Evolutionary conservation across 2,329 filamentous ascomycete species (phyloP), one percentile per base, ranked within the genome.

Genomic region (Fusarium oxysporum): DNA sequence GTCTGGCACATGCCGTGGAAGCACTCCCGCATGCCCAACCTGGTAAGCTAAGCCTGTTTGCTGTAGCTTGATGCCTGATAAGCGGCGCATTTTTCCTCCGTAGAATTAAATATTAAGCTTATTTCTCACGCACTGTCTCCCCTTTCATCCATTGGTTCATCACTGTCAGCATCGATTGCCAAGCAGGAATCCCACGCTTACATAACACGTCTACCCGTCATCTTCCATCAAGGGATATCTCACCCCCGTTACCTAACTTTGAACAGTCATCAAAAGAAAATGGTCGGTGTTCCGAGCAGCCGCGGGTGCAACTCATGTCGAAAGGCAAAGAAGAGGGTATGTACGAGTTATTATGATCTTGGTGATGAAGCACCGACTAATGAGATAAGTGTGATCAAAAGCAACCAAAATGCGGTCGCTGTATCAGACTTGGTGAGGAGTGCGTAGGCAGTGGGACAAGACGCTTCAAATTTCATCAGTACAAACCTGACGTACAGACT

Each of bases 271-370:
- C 35, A 43, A 45, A 38, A 19, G 21, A 32, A n/a, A 8, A 59
- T 71, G 68, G 68, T 62, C 3, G 62, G 68, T 11, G 68, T 71
- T 17, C 68, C 68, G 0, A 68, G 40, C 14, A 71, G 68, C 14
- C 50, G 51, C n/a, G 68, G 62, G 1, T 71, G 68, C 16, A 54
- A 58, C 14, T 28, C 33, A 2, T 71, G 68, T 35, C 62, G 68
- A 45, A 71, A 43, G 4, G 62, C 62, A 23, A 71, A 71, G 62
- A 71, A 71, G 35, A 63, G 58, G 47, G 68, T 37, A 51, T 6
- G 19, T 10, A 4, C n/a, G 7, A 12, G 2, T 6, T 9, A 14
- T 4, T 5, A 5, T 33, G 6, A 3, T 3, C 16, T 14, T 5
- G 5, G n/a, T 16, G 38, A 25, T 10, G 0, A 3, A 8, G 8